Percentiles rank a stretch among this genome's conserved stretches.
Evolutionary conservation across 106 monocot genomes (phyloP).

Genomic region (Apostasia ramifera): DNA sequence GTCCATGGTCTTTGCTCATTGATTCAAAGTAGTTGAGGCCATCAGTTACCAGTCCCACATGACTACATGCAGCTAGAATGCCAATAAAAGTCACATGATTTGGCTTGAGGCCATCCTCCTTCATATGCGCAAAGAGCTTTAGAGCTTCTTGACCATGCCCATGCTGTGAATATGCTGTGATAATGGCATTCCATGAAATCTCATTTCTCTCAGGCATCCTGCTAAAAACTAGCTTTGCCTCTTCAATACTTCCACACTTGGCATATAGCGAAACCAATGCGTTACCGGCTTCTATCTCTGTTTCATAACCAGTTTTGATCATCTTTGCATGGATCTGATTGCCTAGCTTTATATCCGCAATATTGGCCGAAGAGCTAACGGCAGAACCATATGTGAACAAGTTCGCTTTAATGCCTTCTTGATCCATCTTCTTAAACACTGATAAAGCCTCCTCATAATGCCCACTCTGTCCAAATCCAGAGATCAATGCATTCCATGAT

Average conservation of each 20-base stretch:
- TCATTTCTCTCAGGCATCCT: constrained; percentile 51
- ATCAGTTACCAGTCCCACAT: constrained; percentile 63
- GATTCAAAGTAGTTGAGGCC: constrained; percentile 61
- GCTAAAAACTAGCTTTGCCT: constrained; percentile 48
- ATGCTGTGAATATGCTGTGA: constrained; percentile 77
- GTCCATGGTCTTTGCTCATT: constrained; percentile 37
- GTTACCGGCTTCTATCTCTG: constrained; percentile 57
- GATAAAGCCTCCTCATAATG: constrained; percentile 58
- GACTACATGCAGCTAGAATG: constrained; percentile 81
- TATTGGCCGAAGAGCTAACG: constrained; percentile 57
- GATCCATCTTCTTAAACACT: constrained; percentile 52
- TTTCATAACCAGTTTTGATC: constrained; percentile 57
- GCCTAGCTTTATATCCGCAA: constrained; percentile 65
- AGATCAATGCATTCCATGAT: constrained; percentile 88
- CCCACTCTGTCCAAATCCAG: constrained; percentile 79
- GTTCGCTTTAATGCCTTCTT: constrained; percentile 33
- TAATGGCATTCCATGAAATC: constrained; percentile 86
- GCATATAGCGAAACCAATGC: constrained; percentile 71
- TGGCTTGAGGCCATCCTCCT: constrained; percentile 36
- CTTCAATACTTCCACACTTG: constrained; percentile 69
- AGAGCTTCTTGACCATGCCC: constrained; percentile 56
- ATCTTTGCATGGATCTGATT: constrained; percentile 73
- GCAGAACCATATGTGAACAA: constrained; percentile 68
- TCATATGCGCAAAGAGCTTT: constrained; percentile 67
- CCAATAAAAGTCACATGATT: constrained; percentile 68